Base-by-base conservation (phyloP, 768 basidiomycete species). In the Crucibulum laeve region DNA sequence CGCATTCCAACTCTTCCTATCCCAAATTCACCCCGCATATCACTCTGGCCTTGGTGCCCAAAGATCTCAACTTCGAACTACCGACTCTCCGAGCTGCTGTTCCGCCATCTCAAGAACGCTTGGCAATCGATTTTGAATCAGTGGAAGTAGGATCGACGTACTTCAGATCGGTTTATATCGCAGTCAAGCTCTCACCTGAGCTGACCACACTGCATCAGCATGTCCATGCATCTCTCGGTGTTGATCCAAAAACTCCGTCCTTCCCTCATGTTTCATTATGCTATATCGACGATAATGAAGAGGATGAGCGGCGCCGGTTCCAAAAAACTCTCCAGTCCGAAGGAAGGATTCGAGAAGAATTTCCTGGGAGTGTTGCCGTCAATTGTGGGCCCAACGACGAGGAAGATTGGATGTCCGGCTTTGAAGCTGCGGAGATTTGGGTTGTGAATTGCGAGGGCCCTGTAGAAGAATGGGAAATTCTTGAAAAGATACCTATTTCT, bases 191-290 rank as follows among this genome's bases (percentile, higher is more conserved):
- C 5, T 68, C 77, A 1, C 50, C 54, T 1, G 76, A 68, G 22
- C 64, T 90, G 15, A 46, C 58, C 19, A 55, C 54, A 15, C 59
- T 90, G 24, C 83, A 83, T 50, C 58, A 51, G 23, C 52, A 67
- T 23, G 63, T 88, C 22, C 68, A 76, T 43, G 52, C 54, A 4
- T 51, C 54, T 18, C 57, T 71, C 18, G 56, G 58, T 4, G 45
- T 74, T 5, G 62, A 71, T 18, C 69, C 75, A 1, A 53, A 54
- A 3, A 79, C 84, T 1, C 83, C 84, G 0, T 60, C 67, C 25
- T 84, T 77, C 48, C 83, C 87, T 5, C 88, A 91, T 58, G 48
- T 88, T 49, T 90, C 88, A 25, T 52, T 91, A 46, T 82, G 76
- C 53, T 91, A 91, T 55, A 80, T 89, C 46, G 69, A 67, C 21